These are phyloP conservation scores for Trichophyton rubrum DNA, from an alignment of 2,329 filamentous ascomycete species.

Conservation along the genomic window DNA sequence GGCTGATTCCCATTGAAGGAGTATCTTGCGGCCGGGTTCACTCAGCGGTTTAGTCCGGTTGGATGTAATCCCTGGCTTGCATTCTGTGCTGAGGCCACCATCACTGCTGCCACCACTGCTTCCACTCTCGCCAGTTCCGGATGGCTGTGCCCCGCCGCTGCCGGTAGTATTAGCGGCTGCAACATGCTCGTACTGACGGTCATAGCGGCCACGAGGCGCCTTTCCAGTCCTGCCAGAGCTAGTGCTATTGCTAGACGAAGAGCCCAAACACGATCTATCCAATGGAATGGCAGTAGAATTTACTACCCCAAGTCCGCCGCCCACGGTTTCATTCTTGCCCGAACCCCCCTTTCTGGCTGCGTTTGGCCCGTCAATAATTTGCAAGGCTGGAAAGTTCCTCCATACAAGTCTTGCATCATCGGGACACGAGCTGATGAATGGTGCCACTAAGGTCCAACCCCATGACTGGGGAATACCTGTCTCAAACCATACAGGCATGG, in stretches of 20 bases:
- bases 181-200: neutral
- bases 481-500: slow-evolving; percentile 74
- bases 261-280: slow-evolving; percentile 13
- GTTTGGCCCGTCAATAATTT: slow-evolving; percentile 66
- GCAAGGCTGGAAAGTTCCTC: slow-evolving; percentile 72
- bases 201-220: slow-evolving; percentile 36
- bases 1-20: slow-evolving; percentile 59
- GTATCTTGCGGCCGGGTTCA: slow-evolving; percentile 60
- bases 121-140: neutral
- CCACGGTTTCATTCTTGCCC: slow-evolving; percentile 49
- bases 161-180: slow-evolving; percentile 19
- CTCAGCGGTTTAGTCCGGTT: slow-evolving; percentile 61
- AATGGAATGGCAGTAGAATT: slow-evolving; percentile 18
- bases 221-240: slow-evolving; percentile 45
- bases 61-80: slow-evolving; percentile 51
- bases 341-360: slow-evolving; percentile 49
- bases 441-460: slow-evolving; percentile 70
- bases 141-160: neutral
- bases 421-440: slow-evolving; percentile 68
- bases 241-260: slow-evolving; percentile 40
- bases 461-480: slow-evolving; percentile 69
- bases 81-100: slow-evolving; percentile 29
- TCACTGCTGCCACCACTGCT: neutral
- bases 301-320: slow-evolving; percentile 22
- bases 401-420: slow-evolving; percentile 63